Evolutionary conservation across 768 basidiomycete genomes (phyloP), one percentile per base, ranked within the genome.

Genomic region (Boletus reticuloceps): DNA sequence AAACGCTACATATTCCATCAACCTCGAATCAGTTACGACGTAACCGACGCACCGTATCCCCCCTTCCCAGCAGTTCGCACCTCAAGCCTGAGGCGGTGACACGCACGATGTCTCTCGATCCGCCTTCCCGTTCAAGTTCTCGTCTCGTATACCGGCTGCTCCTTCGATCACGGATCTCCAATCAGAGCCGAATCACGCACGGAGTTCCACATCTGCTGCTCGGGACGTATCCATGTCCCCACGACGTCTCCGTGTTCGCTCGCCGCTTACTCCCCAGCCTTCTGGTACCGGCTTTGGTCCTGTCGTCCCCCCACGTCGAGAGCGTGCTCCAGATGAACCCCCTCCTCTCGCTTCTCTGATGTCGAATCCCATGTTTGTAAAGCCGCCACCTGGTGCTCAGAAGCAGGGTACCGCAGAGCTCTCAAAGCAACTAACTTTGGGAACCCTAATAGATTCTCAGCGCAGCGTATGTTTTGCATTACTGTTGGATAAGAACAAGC

Each of bases 91-190:
- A 71, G 34, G 61, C 58, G 31, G 41, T 76, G 45, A 70, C 75
- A 45, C 83, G 87, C 47, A 89, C 86, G 29, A 86, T 87, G 83
- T 88, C 87, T 43, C 82, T 87, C 66, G 88, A 90, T 69, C 87
- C 86, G 6, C 81, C 83, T 12, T 63, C 71, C 17, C 49, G 60
- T 39, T 51, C 65, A 16, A 56, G 55, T 47, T 62, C 38, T 61
- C 55, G 34, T 61, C 62, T 47, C 69, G 62, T 27, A 25, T 64
- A 47, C 68, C 65, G 14, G 60, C 66, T 7, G 59, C 66, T 41
- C 63, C 72, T 36, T 66, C 76, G 13, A 72, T 78, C 55, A 75
- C 58, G 70, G 66, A 73, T 51, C 41, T 68, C 41, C 50, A 63
- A 53, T 52, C 66, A 20, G 61, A 64, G 65, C 58, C 58, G 47